Conservation (phyloP, 768 basidiomycete species). For the Rhodocollybia butyracea region DNA sequence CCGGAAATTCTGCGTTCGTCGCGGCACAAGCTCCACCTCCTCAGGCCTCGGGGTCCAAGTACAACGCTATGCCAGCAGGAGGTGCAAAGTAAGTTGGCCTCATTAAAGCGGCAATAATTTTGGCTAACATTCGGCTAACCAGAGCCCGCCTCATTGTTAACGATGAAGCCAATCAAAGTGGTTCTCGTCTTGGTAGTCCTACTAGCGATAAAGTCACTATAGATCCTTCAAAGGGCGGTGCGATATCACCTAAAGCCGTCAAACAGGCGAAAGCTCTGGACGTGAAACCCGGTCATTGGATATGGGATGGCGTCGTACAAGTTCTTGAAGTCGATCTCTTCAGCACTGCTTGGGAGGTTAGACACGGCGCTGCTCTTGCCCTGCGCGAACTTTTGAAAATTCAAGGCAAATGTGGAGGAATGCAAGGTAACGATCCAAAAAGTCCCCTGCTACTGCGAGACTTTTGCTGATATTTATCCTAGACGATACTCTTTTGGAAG, state of each 20-base stretch:
- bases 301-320: conserved; percentile 82
- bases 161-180: conserved; percentile 49
- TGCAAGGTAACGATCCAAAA: conserved; percentile 50
- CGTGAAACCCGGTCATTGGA: conserved; percentile 72
- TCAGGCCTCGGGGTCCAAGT: conserved; percentile 58
- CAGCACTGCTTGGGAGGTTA: conserved; percentile 86
- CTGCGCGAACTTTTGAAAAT: conserved; percentile 82
- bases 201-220: conserved; percentile 66
- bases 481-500: conserved; percentile 51
- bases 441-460: background rate
- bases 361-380: conserved; percentile 93
- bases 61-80: conserved; percentile 53
- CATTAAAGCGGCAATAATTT: background rate
- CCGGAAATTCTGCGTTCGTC: conserved; percentile 80
- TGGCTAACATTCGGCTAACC: conserved; percentile 3
- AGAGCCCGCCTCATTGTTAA: conserved; percentile 75
- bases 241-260: conserved; percentile 73
- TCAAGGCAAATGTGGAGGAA: conserved; percentile 81
- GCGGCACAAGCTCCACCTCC: conserved; percentile 68
- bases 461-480: conserved; percentile 6
- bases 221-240: conserved; percentile 83
- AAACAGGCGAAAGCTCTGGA: conserved; percentile 77
- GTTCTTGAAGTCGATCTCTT: conserved; percentile 82
- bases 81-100: conserved; percentile 44
- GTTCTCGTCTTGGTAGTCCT: conserved; percentile 60